These are phyloP conservation scores for Coemansia sp. DNA, from an alignment of 192 early-diverging fungal species.

Conservation along the genomic window DNA sequence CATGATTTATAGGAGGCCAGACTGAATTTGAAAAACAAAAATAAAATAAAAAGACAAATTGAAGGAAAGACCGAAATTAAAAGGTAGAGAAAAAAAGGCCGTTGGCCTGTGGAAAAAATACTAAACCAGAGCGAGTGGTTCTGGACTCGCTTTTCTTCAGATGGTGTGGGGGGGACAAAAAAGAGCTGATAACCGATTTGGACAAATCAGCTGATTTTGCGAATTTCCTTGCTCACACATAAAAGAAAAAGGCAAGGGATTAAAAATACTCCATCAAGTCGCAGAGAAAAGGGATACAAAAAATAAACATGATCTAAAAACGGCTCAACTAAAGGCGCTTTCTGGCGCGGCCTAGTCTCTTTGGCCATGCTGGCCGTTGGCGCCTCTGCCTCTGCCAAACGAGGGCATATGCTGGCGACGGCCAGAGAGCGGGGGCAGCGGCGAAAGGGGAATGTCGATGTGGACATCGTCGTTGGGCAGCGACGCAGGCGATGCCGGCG, in stretches of 20 bases:
- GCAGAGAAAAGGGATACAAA: background rate
- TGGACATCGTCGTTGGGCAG: constrained; percentile 23
- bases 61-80: background rate
- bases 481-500: constrained; percentile 28
- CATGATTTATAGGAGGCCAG: constrained; percentile 17
- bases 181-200: background rate
- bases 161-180: background rate
- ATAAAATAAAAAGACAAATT: background rate
- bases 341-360: too few species aligned
- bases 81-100: too few species aligned
- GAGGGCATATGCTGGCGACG: constrained; percentile 27
- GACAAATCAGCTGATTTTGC: constrained; percentile 9
- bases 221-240: background rate
- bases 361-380: background rate
- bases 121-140: too few species aligned
- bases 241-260: too few species aligned
- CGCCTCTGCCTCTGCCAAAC: constrained; percentile 3
- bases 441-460: constrained; percentile 46
- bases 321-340: too few species aligned
- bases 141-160: background rate
- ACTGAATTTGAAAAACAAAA: constrained; percentile 17
- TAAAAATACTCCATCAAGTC: too few species aligned
- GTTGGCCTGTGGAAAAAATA: too few species aligned
- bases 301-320: background rate
- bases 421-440: constrained; percentile 13